Percentiles rank a stretch among this genome's conserved stretches.
Evolutionary conservation across 2,329 filamentous ascomycete species (phyloP).

Genomic region (Orbilia ellipsospora): DNA sequence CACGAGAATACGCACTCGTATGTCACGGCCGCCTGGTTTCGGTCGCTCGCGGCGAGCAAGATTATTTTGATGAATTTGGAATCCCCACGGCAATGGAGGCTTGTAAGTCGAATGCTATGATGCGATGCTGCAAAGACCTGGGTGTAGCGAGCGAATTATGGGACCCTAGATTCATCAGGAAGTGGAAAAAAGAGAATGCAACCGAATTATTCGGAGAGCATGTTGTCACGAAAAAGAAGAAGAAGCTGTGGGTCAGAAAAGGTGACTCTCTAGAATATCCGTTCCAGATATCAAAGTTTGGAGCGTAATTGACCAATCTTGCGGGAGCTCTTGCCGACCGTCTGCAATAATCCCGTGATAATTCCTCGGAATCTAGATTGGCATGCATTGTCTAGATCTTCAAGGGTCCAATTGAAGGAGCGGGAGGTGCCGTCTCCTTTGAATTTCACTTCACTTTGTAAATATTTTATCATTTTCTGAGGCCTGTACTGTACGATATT

Average conservation of each 20-base stretch:
- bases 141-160: slow-evolving; percentile 94
- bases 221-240: slow-evolving; percentile 83
- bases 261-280: slow-evolving; percentile 72
- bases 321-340: no score
- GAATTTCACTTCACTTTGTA: slow-evolving; percentile 20
- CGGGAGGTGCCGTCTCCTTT: slow-evolving; percentile 3
- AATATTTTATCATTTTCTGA: slow-evolving; percentile 27
- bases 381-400: background rate
- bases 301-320: slow-evolving; percentile 15
- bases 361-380: no score
- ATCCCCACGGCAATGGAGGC: slow-evolving; percentile 96
- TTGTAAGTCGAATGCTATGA: slow-evolving; percentile 96
- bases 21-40: slow-evolving; percentile 88
- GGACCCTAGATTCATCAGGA: slow-evolving; percentile 90
- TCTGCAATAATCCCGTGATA: no score
- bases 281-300: slow-evolving; percentile 47
- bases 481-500: slow-evolving; percentile 32
- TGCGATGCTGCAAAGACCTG: slow-evolving; percentile 98
- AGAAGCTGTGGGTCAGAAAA: slow-evolving; percentile 86
- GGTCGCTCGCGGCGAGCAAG: slow-evolving; percentile 91
- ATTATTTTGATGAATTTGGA: slow-evolving; percentile 88
- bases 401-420: background rate
- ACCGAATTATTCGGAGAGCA: slow-evolving; percentile 93
- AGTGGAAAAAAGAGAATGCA: slow-evolving; percentile 78
- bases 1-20: slow-evolving; percentile 91